Conservation (phyloP, 169 alveolate genomes). For the Cryptosporidium meleagridis region DNA sequence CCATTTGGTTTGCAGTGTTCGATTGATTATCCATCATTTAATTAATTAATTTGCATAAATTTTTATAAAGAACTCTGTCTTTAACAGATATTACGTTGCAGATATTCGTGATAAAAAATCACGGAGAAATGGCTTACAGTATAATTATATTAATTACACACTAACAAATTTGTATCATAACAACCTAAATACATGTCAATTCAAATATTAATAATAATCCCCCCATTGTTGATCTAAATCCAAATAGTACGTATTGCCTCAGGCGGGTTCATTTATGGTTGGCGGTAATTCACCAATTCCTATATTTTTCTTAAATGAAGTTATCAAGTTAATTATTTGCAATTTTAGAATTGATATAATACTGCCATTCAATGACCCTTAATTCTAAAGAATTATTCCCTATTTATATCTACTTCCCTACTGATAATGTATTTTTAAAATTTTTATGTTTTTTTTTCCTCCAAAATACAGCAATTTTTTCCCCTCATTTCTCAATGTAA, state of each 20-base stretch:
- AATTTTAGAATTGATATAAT: background rate
- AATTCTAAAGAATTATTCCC: background rate
- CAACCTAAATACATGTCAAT: conserved; percentile 12
- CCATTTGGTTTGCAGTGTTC: conserved; percentile 36
- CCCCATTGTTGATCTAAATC: conserved; percentile 48
- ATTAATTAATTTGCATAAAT: background rate
- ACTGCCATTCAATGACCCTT: background rate
- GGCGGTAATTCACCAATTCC: background rate
- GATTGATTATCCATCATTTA: conserved; percentile 42
- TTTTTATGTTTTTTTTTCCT: background rate
- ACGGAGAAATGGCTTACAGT: background rate
- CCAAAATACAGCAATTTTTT: background rate
- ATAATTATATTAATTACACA: conserved; percentile 9
- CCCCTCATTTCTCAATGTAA: background rate
- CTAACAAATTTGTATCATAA: background rate
- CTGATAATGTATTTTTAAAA: too few species aligned
- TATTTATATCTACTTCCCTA: background rate
- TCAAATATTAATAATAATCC: background rate
- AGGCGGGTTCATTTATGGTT: background rate
- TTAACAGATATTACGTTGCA: background rate
- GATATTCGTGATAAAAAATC: background rate
- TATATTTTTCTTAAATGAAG: background rate
- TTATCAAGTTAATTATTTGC: too few species aligned
- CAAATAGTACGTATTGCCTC: conserved; percentile 53
- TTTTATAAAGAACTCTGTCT: background rate